Percentiles rank a stretch among this genome's conserved stretches.
These are phyloP conservation scores for Beauveria medogensis DNA, from an alignment of 2,329 filamentous ascomycete species.

Conservation along the genomic window DNA sequence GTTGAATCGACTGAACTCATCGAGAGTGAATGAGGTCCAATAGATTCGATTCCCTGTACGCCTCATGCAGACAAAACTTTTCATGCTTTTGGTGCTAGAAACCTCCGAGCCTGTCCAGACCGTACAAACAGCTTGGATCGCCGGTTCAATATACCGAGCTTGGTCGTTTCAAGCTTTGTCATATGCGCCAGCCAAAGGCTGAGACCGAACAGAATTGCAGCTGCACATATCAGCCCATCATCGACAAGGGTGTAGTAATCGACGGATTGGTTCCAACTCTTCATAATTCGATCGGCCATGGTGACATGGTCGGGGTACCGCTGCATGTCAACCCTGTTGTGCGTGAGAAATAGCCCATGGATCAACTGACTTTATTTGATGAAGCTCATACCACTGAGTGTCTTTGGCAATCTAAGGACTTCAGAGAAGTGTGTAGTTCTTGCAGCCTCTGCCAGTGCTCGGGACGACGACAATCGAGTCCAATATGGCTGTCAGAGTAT, in stretches of 20 bases:
- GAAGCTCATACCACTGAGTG: constrained; percentile 1
- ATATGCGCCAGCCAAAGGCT: not conserved
- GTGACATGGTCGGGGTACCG: not conserved
- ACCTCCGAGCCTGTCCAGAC: not conserved
- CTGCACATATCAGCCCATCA: not conserved
- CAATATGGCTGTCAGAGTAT: not conserved
- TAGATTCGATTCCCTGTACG: not conserved
- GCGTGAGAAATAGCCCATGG: not conserved
- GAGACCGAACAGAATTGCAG: not conserved
- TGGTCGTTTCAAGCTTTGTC: not conserved
- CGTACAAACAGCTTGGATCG: not conserved
- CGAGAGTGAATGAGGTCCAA: not conserved
- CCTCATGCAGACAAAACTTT: not conserved
- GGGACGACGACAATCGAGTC: not conserved
- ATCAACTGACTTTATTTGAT: not conserved
- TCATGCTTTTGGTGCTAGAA: not conserved
- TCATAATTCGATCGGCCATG: not conserved
- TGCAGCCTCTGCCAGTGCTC: constrained; percentile 7
- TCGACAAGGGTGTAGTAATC: not conserved
- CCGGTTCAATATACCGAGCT: not conserved
- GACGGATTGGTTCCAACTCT: not conserved
- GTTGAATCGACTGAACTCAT: not conserved
- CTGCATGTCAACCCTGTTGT: not conserved
- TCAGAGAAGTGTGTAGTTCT: not conserved
- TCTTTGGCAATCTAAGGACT: constrained; percentile 4